phyloP scores from a whole-genome alignment of 306 rosid species.

The cucumber (Cucumis sativus) region Cucumber_9930_V3 NC_026655.2:18283001-18283500 shows the following conservation, averaged over 20 bases:
- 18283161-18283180: background rate
- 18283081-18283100: background rate
- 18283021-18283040: background rate
- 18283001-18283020: too few relatives aligned
- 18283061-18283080: background rate
- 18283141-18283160: background rate
- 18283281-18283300: background rate
- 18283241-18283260: background rate
- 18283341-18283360: background rate
- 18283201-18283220: background rate
- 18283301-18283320: background rate
- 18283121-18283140: background rate
- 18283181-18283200: background rate
- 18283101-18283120: background rate
- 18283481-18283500: slow-evolving; percentile 22
- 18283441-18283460: slow-evolving; percentile 87
- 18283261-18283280: background rate
- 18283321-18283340: background rate
- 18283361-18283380: background rate
- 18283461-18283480: slow-evolving; percentile 73
- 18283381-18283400: background rate
- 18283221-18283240: background rate
- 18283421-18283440: slow-evolving; percentile 19
- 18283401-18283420: background rate
- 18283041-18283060: background rate